Percentiles rank a stretch among this genome's conserved stretches.
These are phyloP conservation scores for Spergularia bocconei DNA, from an alignment of 148 eudicot genomes.

Conservation along the genomic window DNA sequence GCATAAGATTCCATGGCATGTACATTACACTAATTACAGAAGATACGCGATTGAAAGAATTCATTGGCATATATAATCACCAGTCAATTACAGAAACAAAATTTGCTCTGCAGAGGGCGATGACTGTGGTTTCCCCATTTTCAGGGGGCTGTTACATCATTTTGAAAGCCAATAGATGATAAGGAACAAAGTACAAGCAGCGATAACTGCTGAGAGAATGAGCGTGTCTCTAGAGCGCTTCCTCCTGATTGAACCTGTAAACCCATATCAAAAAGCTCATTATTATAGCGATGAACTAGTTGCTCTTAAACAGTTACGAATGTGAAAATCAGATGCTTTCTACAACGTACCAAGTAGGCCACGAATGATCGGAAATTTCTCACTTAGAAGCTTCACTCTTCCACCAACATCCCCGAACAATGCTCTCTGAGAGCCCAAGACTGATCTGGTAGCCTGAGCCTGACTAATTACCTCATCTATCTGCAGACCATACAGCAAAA, in stretches of 20 bases:
- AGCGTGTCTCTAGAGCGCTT: constrained; percentile 76
- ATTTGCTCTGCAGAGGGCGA: constrained; percentile 16
- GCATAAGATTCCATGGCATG: no score
- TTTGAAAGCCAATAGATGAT: constrained; percentile 89
- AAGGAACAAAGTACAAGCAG: constrained; percentile 80
- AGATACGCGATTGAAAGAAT: constrained; percentile 4
- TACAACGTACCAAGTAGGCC: constrained; percentile 69
- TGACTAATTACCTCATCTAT: constrained; percentile 92
- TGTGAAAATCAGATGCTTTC: background rate
- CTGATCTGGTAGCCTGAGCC: constrained; percentile 87
- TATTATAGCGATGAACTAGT: background rate
- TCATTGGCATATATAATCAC: constrained; percentile 4
- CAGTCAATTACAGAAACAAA: constrained; percentile 28
- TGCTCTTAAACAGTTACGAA: background rate
- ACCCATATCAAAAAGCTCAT: constrained; percentile 1
- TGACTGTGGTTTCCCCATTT: constrained; percentile 1
- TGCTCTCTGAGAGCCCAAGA: constrained; percentile 82
- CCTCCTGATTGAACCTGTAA: constrained; percentile 74
- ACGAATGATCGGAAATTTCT: constrained; percentile 88
- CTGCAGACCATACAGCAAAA: constrained; percentile 34
- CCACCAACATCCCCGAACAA: constrained; percentile 89
- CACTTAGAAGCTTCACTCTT: constrained; percentile 80
- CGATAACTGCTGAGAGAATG: constrained; percentile 76
- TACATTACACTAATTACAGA: background rate
- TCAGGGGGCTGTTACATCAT: constrained; percentile 25